Evolutionary conservation across 768 basidiomycete species (phyloP).

Genomic region (Boletus rex-veris): DNA sequence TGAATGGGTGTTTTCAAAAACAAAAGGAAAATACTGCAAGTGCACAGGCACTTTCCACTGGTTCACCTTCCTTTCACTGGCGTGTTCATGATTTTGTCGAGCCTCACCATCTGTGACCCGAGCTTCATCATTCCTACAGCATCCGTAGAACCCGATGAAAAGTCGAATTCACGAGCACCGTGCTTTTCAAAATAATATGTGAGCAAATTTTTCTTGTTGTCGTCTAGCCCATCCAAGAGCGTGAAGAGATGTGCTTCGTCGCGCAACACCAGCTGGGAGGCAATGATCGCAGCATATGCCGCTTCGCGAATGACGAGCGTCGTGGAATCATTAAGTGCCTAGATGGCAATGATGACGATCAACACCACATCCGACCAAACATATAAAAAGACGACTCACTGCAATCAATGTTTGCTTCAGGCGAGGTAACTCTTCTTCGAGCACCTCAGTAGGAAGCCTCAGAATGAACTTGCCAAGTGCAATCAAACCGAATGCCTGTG

Average conservation of each 20-base stretch:
- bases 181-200: constrained; percentile 91
- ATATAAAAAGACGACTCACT: constrained; percentile 39
- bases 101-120: constrained; percentile 74
- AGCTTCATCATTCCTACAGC: constrained; percentile 59
- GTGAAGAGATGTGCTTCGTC: constrained; percentile 83
- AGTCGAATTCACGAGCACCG: constrained; percentile 55
- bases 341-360: background rate
- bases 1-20: background rate
- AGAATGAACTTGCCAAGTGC: constrained; percentile 81
- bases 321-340: constrained; percentile 69
- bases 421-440: constrained; percentile 84
- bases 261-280: constrained; percentile 76
- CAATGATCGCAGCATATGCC: constrained; percentile 77
- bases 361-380: background rate
- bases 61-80: constrained; percentile 42
- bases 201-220: constrained; percentile 86
- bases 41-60: constrained; percentile 3
- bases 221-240: constrained; percentile 77
- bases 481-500: constrained; percentile 80
- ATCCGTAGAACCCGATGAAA: constrained; percentile 31
- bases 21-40: background rate
- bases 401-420: constrained; percentile 66
- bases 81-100: constrained; percentile 77
- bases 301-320: constrained; percentile 82
- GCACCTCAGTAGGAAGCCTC: constrained; percentile 75